Base-by-base conservation (phyloP, 768 basidiomycete species). In the Crassisporium funariophilum region DNA sequence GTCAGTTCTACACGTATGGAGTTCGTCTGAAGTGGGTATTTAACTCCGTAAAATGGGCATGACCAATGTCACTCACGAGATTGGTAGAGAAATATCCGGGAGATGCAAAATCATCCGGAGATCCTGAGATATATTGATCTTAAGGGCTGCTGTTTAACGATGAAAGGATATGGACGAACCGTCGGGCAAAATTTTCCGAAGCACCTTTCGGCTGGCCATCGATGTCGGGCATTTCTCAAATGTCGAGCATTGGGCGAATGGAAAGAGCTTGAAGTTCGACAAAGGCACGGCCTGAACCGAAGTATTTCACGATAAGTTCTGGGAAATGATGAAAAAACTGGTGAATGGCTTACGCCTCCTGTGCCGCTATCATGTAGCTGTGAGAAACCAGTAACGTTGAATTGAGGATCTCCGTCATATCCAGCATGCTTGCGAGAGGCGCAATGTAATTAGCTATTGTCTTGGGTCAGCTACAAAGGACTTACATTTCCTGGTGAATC, bases 41-140 rank as follows among this genome's bases (percentile, higher is more conserved):
- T 5, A 33, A 39, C 12, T 24, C 16, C 15, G 13, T 2, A 25
- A 7, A 40, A 19, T 31, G 35, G 10, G 11, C 15, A 44, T 11
- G 31, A 35, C 16, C 38, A 23, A 5, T 22, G 10, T 10, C 24
- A 58, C 68, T 12, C 47, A 80, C 81, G 22, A 84, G 64, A 53
- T 83, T 83, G 1, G 79, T 76, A 0, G 82, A 73, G 57, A 86
- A 86, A 58, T 84, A 86, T 39, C 84, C 84, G 0, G 83, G 84
- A 12, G 80, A 78, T 4, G 82, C 81, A 47, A 70, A 73, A 53
- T 85, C 83, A 48, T 84, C 82, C 4, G 81, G 77, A 23, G 70
- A 67, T 10, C 81, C 81, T 83, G 25, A 7, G 7, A 2, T 21
- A 16, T 5, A 22, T 17, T 19, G 3, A 49, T 36, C 29, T 36